These are phyloP conservation scores for Talaromyces borbonicus DNA, from an alignment of 495 filamentous ascomycete species.

Conservation along the genomic window DNA sequence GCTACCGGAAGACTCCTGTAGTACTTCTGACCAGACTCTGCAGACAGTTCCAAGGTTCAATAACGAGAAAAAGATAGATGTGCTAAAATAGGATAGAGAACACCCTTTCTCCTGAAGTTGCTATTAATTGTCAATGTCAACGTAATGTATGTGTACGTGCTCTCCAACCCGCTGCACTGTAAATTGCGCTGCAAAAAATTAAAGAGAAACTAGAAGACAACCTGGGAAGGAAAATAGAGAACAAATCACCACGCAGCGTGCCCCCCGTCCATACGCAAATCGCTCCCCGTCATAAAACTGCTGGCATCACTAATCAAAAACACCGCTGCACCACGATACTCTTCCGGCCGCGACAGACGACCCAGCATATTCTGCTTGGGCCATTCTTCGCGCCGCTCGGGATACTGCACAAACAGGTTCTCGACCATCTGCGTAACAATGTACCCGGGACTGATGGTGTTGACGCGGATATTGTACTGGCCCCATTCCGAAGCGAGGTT, in stretches of 20 bases:
- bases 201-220: not conserved
- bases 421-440: constrained; percentile 90
- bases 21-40: too few relatives aligned
- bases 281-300: constrained; percentile 76
- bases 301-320: constrained; percentile 83
- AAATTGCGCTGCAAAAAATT: too few relatives aligned
- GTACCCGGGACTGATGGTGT: constrained; percentile 91
- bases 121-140: too few relatives aligned
- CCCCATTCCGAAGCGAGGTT: constrained; percentile 91
- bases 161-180: too few relatives aligned
- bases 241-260: constrained; percentile 62
- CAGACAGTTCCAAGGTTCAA: too few relatives aligned
- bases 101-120: too few relatives aligned
- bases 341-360: constrained; percentile 64
- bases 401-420: constrained; percentile 62
- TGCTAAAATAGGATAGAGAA: too few relatives aligned
- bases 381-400: constrained; percentile 70
- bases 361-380: constrained; percentile 83
- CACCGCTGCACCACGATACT: constrained; percentile 72
- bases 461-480: constrained; percentile 77
- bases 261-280: constrained; percentile 74
- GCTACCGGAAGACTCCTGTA: too few relatives aligned
- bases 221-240: not conserved
- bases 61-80: too few relatives aligned
- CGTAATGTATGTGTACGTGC: too few relatives aligned